Base-by-base conservation (phyloP, 768 basidiomycete genomes). In the Tremella yokohamensis region DNA sequence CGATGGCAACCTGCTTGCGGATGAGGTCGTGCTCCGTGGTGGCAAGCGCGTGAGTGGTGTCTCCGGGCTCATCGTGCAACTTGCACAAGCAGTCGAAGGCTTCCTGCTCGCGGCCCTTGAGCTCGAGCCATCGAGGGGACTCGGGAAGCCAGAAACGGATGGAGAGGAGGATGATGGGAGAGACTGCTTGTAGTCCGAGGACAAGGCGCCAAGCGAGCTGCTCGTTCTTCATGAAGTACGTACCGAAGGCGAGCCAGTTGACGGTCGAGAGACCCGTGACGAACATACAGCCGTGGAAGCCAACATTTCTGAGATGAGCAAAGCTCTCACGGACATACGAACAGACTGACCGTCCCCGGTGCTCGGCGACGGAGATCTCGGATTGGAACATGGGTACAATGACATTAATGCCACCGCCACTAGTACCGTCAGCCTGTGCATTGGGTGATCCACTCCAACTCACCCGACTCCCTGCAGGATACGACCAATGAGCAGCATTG, bases 341-440 rank as follows among this genome's bases (percentile, higher is more conserved):
- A 11, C 4, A 11, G 29, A 34, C 29, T 34, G 4, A 34, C 29
- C 24, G 15, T 18, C 53, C 53, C 13, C 53, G 19, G 12, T 54
- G 53, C 13, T 54, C 20, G 4, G 53, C 53, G 18, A 44, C 40
- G 29, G 53, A 40, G 24, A 54, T 40, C 29, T 54, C 53, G n/a
- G 53, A 54, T 44, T 54, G 53, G 40, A 40, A 54, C 39, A 54
- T 54, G 1, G 53, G 53, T 4, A 22, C 20, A 24, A 54, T 44
- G 11, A 44, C 40, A 18, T 54, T 40, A 13, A 54, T 20, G 4
- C 38, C 39, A 44, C 53, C 53, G n/a, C 38, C 25, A 15, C 53
- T 54, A 18, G 6, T 4, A 34, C 4, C 6, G 29, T 34, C 29
- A 34, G 29, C 29, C 29, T 6, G n/a, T 38, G 26, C 1, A 12